These are phyloP conservation scores for thale cress (Arabidopsis thaliana) DNA, from an alignment of 345 rosid species.

Conservation along the genomic window DNA sequence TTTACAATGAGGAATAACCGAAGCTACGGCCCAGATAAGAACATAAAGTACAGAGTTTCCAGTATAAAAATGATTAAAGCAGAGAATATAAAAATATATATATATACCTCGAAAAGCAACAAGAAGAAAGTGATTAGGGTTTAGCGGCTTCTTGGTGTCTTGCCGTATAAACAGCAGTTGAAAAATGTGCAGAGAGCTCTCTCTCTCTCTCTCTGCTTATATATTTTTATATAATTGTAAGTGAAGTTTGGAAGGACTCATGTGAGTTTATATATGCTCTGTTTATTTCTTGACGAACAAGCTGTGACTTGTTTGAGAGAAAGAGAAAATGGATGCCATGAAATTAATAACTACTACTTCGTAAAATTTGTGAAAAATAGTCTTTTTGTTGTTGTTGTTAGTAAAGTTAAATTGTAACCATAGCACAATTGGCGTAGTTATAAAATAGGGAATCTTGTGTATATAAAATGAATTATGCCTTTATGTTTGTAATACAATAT, in stretches of 20 bases:
- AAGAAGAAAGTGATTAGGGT: constrained; percentile 31
- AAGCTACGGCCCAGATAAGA: constrained; percentile 26
- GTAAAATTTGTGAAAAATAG: neutral
- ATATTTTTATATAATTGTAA: constrained; percentile 10
- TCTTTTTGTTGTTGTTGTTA: neutral
- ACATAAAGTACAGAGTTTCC: constrained; percentile 18
- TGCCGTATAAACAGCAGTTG: constrained; percentile 12
- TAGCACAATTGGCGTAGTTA: too few species aligned
- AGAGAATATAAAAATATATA: neutral
- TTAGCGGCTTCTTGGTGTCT: constrained; percentile 27
- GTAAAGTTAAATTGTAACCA: too few species aligned
- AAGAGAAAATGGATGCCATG: neutral
- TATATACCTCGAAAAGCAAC: constrained; percentile 31
- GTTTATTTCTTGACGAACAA: constrained; percentile 42
- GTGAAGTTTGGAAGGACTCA: constrained; percentile 25
- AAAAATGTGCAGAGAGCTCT: constrained; percentile 24
- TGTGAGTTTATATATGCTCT: constrained; percentile 30
- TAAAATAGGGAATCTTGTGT: too few species aligned
- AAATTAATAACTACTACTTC: neutral
- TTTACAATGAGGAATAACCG: neutral
- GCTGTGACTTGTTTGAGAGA: constrained; percentile 27
- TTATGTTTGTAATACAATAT: too few species aligned
- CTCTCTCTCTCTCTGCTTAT: neutral
- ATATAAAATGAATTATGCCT: too few species aligned
- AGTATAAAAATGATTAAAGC: constrained; percentile 8